These are phyloP conservation scores for Sarocladiaceae sp. DNA, from an alignment of 2,329 filamentous ascomycete species.

Conservation along the genomic window DNA sequence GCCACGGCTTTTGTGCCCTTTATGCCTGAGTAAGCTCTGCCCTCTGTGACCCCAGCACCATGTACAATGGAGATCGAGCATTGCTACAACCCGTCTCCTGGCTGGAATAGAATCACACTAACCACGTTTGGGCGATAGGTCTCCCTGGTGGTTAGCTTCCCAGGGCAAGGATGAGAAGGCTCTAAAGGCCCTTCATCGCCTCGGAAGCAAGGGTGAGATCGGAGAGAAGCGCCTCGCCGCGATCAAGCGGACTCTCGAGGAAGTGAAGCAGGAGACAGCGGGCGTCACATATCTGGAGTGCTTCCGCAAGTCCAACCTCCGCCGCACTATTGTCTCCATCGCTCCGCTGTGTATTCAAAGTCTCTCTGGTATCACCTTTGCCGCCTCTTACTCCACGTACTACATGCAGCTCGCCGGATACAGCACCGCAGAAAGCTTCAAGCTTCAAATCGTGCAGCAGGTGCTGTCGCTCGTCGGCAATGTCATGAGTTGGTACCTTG, in stretches of 20 bases:
- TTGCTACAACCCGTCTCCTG: neutral
- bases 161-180: constrained; percentile 29
- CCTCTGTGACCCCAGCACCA: neutral
- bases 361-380: neutral
- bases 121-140: constrained; percentile 10
- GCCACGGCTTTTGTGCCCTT: constrained; percentile 22
- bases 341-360: constrained; percentile 22
- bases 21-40: constrained; percentile 12
- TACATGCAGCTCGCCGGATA: constrained; percentile 39
- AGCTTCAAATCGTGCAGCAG: constrained; percentile 28
- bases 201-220: constrained; percentile 23
- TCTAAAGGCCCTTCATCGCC: constrained; percentile 26
- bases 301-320: constrained; percentile 30
- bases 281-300: constrained; percentile 23
- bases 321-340: constrained; percentile 34
- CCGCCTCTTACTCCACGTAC: constrained; percentile 34
- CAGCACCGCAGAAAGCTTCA: constrained; percentile 29
- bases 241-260: constrained; percentile 26
- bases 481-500: constrained; percentile 26
- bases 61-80: neutral
- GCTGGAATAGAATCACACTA: neutral
- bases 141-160: constrained; percentile 31
- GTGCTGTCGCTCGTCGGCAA: constrained; percentile 23
- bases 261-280: constrained; percentile 28
- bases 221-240: constrained; percentile 23